Conservation (phyloP, 1,284 basidiomycete species). For the Ceratobasidium theobromae region DNA sequence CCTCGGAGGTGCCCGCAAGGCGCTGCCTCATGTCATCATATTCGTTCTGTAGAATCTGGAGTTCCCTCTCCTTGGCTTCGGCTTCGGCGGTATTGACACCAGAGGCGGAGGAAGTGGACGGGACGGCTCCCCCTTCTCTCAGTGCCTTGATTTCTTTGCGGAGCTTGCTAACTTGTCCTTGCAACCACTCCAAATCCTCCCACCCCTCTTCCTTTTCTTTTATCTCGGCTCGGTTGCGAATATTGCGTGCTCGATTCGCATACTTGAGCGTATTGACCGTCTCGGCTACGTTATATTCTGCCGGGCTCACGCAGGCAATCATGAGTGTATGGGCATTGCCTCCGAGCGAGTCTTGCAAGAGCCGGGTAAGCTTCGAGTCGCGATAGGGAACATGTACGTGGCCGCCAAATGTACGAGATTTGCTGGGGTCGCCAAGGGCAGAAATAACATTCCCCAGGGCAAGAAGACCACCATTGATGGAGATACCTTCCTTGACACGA, state of each 20-base stretch:
- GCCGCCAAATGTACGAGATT: constrained; percentile 60
- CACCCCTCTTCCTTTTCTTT: constrained; percentile 97
- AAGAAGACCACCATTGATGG: constrained; percentile 94
- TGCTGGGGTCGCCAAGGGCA: constrained; percentile 90
- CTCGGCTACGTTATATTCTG: constrained; percentile 93
- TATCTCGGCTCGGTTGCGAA: constrained; percentile 91
- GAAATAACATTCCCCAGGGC: constrained; percentile 98
- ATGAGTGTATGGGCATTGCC: constrained; percentile 98
- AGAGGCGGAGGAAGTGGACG: constrained; percentile 36
- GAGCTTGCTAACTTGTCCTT: constrained; percentile 78
- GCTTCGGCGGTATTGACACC: constrained; percentile 42
- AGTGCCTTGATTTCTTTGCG: constrained; percentile 81
- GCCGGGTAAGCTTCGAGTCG: constrained; percentile 92
- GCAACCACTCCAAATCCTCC: constrained; percentile 97
- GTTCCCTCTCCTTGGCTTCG: constrained; percentile 66
- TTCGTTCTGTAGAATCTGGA: constrained; percentile 76
- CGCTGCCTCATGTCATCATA: constrained; percentile 83
- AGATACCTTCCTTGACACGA: constrained; percentile 95
- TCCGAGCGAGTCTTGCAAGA: constrained; percentile 96
- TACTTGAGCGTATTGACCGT: constrained; percentile 98
- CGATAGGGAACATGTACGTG: constrained; percentile 87
- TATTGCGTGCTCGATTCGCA: constrained; percentile 94
- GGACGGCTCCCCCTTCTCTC: constrained; percentile 57
- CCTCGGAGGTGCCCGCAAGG: constrained; percentile 82
- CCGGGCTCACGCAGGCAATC: constrained; percentile 97